These are phyloP conservation scores for Striga asiatica DNA, from an alignment of 257 asterid genomes.

Conservation along the genomic window DNA sequence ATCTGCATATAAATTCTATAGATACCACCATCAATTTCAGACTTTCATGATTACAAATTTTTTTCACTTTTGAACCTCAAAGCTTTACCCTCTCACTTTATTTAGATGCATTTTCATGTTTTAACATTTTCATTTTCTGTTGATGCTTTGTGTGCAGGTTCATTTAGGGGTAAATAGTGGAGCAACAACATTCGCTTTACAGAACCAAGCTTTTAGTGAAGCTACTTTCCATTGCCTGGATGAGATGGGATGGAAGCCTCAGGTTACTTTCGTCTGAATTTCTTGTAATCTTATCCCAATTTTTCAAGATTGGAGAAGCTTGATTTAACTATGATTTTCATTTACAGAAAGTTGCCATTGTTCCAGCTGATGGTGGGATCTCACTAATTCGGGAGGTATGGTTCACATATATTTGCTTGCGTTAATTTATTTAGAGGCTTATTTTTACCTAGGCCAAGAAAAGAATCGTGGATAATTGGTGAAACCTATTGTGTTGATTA, in stretches of 20 bases:
- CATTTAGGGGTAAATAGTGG: constrained; percentile 97
- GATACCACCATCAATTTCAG: background rate
- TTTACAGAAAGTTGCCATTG: constrained; percentile 56
- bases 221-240: constrained; percentile 97
- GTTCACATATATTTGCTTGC: background rate
- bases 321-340: background rate
- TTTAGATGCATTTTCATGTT: constrained; percentile 4
- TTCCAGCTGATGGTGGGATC: constrained; percentile 42
- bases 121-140: background rate
- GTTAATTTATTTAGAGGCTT: background rate
- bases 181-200: constrained; percentile 84
- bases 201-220: constrained; percentile 81
- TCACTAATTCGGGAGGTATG: constrained; percentile 54
- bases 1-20: background rate
- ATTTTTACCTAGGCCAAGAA: background rate
- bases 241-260: constrained; percentile 99
- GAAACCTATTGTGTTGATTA: no score
- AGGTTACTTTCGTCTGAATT: constrained; percentile 29
- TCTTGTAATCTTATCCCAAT: background rate
- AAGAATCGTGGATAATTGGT: background rate
- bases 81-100: background rate
- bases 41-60: background rate
- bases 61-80: background rate
- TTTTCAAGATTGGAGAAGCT: background rate
- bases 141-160: constrained; percentile 31